phyloP scores from a whole-genome alignment of 257 asterid species.

The Solanum neorickii region DNA sequence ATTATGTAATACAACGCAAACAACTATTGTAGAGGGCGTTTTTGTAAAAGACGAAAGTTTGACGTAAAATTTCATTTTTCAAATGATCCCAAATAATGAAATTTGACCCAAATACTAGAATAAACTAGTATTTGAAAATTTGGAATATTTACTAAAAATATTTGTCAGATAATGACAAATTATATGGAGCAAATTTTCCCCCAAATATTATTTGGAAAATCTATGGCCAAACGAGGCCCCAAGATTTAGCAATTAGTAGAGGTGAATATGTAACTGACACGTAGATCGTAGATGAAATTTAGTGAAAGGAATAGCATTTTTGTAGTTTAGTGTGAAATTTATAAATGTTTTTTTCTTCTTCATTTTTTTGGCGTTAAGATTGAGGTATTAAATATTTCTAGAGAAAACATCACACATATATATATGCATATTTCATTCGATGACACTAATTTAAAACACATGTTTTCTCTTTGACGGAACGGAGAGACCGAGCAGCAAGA shows the following conservation, averaged over 20 bases:
- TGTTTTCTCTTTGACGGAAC: background rate
- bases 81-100: no score
- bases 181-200: no score
- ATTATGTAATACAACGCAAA: no score
- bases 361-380: background rate
- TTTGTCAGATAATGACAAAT: no score
- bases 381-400: background rate
- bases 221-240: no score
- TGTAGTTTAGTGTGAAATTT: background rate
- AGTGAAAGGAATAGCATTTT: background rate
- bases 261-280: background rate
- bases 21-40: no score
- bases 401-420: background rate
- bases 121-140: no score
- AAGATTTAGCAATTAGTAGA: background rate
- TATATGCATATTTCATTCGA: background rate
- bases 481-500: background rate
- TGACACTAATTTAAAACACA: background rate
- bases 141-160: no score
- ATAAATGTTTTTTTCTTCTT: background rate
- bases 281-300: background rate
- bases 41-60: no score
- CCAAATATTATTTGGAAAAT: no score
- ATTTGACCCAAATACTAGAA: no score
- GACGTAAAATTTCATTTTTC: no score